A percentile compares a stretch with the other conserved stretches of the same genome.
Conservation (phyloP, 306 rosid species). For the Sphenostylis stenocarpa region DNA sequence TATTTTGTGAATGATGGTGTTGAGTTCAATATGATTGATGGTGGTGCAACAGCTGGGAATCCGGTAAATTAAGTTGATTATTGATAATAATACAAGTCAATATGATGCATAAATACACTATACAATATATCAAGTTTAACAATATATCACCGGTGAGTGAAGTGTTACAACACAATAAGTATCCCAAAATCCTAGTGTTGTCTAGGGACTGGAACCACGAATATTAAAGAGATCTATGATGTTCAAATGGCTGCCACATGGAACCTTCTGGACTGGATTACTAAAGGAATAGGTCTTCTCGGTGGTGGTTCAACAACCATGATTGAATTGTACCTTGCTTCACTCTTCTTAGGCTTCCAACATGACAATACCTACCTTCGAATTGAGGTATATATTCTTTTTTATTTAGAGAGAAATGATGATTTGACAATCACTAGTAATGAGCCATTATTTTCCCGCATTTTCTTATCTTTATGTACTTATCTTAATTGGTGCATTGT, state of each 20-base stretch:
- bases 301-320: neutral
- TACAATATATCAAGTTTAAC: neutral
- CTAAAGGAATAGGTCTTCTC: fast-evolving
- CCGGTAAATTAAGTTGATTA: no score
- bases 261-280: fast-evolving
- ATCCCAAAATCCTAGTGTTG: neutral
- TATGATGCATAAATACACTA: neutral
- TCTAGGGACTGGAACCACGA: neutral
- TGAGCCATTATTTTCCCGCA: no score
- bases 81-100: no score
- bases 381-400: neutral
- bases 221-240: neutral
- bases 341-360: neutral
- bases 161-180: neutral
- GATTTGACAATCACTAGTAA: no score
- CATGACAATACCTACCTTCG: neutral
- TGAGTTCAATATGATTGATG: slow-evolving; percentile 35
- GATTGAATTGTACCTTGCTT: neutral
- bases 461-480: no score
- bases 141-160: neutral
- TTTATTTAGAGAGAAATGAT: no score
- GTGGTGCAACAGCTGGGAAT: slow-evolving; percentile 21
- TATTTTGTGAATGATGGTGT: neutral
- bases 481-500: no score
- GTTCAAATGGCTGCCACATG: neutral